phyloP scores from a whole-genome alignment of 2,329 filamentous ascomycete species.

The Elsinoe ampelina region DNA sequence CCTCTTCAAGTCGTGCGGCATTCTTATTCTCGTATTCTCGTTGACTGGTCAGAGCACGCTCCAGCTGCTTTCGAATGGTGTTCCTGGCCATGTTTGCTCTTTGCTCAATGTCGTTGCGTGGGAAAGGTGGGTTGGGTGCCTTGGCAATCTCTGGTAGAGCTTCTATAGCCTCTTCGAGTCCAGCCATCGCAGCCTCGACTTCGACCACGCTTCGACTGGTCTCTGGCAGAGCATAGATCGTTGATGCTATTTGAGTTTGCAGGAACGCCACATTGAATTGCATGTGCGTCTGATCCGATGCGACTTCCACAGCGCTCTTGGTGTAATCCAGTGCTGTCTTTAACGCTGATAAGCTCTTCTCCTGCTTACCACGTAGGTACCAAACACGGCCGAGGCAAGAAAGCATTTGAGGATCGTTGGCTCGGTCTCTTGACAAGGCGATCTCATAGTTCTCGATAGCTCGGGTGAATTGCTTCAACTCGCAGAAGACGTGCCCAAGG shows the following conservation, averaged over 20 bases:
- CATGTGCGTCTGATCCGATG: constrained; percentile 78
- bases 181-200: constrained; percentile 67
- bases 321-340: constrained; percentile 57
- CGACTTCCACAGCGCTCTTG: constrained; percentile 61
- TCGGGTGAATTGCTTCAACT: constrained; percentile 80
- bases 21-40: constrained; percentile 90
- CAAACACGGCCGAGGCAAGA: constrained; percentile 82
- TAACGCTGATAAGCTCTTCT: constrained; percentile 53
- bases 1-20: constrained; percentile 73
- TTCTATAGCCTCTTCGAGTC: constrained; percentile 78
- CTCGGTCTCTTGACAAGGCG: constrained; percentile 69
- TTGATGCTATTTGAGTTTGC: constrained; percentile 83
- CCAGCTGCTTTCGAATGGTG: constrained; percentile 85
- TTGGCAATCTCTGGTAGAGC: constrained; percentile 52
- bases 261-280: constrained; percentile 98
- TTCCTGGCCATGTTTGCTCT: constrained; percentile 96
- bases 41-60: constrained; percentile 74
- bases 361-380: constrained; percentile 67
- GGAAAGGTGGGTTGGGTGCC: constrained; percentile 68
- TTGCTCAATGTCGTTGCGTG: constrained; percentile 80
- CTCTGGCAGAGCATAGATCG: constrained; percentile 66
- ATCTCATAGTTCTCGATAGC: constrained; percentile 92
- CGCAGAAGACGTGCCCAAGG: constrained; percentile 83
- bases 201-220: constrained; percentile 69
- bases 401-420: constrained; percentile 68